Base-by-base conservation (phyloP, 352 stramenopile species). In the Pythium scleroteichum region DNA sequence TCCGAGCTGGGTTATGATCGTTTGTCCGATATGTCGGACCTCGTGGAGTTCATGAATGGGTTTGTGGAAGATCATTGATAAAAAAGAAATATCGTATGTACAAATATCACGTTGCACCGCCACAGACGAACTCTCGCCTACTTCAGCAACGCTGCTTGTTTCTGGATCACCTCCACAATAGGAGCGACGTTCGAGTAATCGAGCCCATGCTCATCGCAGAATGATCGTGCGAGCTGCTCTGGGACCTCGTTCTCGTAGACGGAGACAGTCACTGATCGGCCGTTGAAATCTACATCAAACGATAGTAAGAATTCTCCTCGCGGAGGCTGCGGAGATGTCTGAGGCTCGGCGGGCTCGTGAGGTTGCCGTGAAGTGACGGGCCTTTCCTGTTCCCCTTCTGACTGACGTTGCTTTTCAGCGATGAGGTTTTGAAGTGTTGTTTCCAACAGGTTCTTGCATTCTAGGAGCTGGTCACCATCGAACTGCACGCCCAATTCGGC, bases 271-370 rank as follows among this genome's bases (percentile, higher is more conserved):
- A 64, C 77, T 2, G 69, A 71, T 17, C 72, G 71, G 38, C 81
- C 72, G 22, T 73, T 72, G 46, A 92, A 75, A 50, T 87, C 72
- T 46, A 94, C 82, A 48, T 94, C 82, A 17, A 94, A 59, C 20
- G 82, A 85, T 46, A 92, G 76, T n/a, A 92, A 67, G 32, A 85
- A 27, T 1, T 75, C 57, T 6, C 72, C 63, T 62, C 68, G 62
- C 14, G 62, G 40, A 22, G 40, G 41, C 27, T 48, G 52, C 12
- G 51, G 16, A 7, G 27, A 14, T 61, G 22, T 46, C 44, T 59
- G 40, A 39, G 42, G 5, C 26, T 27, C 23, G 24, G 19, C 8
- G 24, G 66, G 46, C 19, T 64, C n/a, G n/a, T n/a, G n/a, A n/a
- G n/a, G n/a, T n/a, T n/a, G n/a, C n/a, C n/a, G n/a, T n/a, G n/a